Base-by-base conservation (phyloP, 2,329 filamentous ascomycete species). In the Didymella glomerata region DNA sequence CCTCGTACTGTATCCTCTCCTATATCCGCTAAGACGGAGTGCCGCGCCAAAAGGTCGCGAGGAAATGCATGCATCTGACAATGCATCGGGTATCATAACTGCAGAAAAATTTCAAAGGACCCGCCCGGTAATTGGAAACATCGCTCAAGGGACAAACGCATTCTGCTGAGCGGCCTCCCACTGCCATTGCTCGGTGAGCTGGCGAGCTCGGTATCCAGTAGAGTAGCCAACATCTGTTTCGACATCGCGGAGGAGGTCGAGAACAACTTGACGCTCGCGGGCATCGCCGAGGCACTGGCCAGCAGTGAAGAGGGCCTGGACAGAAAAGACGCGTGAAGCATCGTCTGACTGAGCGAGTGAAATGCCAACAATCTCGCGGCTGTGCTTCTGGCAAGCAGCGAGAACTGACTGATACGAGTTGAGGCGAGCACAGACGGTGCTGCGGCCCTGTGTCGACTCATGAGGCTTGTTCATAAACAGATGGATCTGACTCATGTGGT, bases 221-320 rank as follows among this genome's bases (percentile, higher is more conserved):
- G 85, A 84, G 82, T 86, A 88, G 2, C 86, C 87, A 40, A 86
- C 80, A 66, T 90, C 87, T n/a, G 74, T 76, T 71, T 90, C 86
- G 27, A 90, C 83, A 11, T 82, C 85, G 25, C 81, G 77, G 20
- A 90, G 74, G 36, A 89, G 70, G 13, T 81, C 78, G 36, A 89
- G 66, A 10, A 89, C 81, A 1, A 84, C 79, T 34, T 81, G 75
- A 16, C 86, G 83, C 72, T 88, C 86, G 11, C 76, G 77, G 27
- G 78, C 73, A 53, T 85, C 81, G 9, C 80, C 83, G 30, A 89
- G 76, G 68, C 86, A 87, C 68, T 87, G 84, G 0, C 86, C 86
- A 24, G 85, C 86, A 18, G 87, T 85, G 72, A 86, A 88, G 10
- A 89, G 76, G 6, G 86, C 80, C 57, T 88, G 85, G 1, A 86